Conservation (phyloP, 2,329 filamentous ascomycete genomes). For the Arthrocladium fulminans region DNA sequence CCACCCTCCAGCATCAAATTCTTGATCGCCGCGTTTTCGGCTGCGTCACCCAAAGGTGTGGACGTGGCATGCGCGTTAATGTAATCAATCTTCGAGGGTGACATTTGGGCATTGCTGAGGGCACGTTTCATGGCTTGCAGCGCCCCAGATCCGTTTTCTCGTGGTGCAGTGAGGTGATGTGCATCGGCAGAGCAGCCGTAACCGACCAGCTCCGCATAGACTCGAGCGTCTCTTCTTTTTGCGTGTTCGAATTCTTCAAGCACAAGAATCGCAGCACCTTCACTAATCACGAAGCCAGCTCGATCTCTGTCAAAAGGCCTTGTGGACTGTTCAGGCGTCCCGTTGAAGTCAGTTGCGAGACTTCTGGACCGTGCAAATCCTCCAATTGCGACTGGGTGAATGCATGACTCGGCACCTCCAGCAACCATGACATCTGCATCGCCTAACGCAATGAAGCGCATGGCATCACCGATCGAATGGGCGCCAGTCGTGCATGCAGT, state of each 20-base stretch:
- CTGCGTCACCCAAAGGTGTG: constrained; percentile 73
- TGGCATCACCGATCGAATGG: constrained; percentile 87
- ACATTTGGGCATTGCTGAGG: constrained; percentile 60
- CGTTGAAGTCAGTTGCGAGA: constrained; percentile 71
- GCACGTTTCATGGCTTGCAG: constrained; percentile 77
- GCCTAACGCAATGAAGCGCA: constrained; percentile 81
- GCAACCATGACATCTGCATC: constrained; percentile 94
- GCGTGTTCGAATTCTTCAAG: constrained; percentile 87
- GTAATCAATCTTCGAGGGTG: constrained; percentile 69
- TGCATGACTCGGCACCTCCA: constrained; percentile 90
- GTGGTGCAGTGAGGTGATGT: constrained; percentile 85
- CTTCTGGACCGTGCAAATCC: constrained; percentile 85
- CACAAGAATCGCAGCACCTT: constrained; percentile 80
- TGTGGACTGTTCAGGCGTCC: constrained; percentile 60
- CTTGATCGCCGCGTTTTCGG: constrained; percentile 77
- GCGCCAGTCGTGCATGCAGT: constrained; percentile 95
- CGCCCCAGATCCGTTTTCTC: constrained; percentile 72
- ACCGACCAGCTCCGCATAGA: constrained; percentile 82
- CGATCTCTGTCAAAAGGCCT: constrained; percentile 77
- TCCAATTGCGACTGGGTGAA: constrained; percentile 85
- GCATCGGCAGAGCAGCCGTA: constrained; percentile 90
- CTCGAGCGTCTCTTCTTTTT: constrained; percentile 62
- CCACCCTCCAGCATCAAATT: constrained; percentile 64
- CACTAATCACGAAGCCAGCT: constrained; percentile 82
- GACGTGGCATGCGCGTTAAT: constrained; percentile 94